Evolutionary conservation across 2,329 filamentous ascomycete genomes (phyloP), one percentile per base, ranked within the genome.

Genomic region (Pyrenophora teres): DNA sequence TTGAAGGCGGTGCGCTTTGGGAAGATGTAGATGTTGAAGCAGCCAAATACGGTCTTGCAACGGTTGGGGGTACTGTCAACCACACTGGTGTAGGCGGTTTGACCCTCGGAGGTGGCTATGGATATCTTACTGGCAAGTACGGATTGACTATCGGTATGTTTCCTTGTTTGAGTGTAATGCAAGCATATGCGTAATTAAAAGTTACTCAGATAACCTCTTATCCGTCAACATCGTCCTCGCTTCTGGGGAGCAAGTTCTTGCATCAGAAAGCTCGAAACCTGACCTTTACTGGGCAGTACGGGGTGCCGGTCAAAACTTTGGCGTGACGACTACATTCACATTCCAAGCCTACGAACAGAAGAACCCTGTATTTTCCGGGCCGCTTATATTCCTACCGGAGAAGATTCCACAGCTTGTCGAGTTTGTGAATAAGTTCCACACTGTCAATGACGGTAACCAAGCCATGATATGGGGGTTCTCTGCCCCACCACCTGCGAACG

Each of bases 1-100:
- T 77, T 16, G 77, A 80, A 49, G 81, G 83, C 21, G 82, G 83
- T 6, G 77, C 78, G 37, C 63, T 76, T 2, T 84, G 83, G 81
- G 72, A 70, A 47, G 80, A 84, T 59, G 78, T 86, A 10, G 83
- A 86, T 56, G 68, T 74, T 5, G 78, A 78, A 0, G 78, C 78
- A 0, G 80, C 74, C 44, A 68, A 77, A 40, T 71, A 82, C 59
- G 77, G 77, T 0, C 76, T 87, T 2, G 84, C 83, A 2, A 83
- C 83, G 1, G 81, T 86, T 0, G 84, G 83, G 7, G 85, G 85
- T 2, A 85, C 84, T 0, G 82, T 87, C 8, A 82, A 82, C 36
- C 81, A 86, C 56, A 87, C 83, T 1, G 84, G 85, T 5, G 80
- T 87, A 5, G 84, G 82, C 2, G 85, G 82, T 0, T 71, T 87